These are phyloP conservation scores for Penicillium silybi DNA, from an alignment of 495 filamentous ascomycete genomes.

Conservation along the genomic window DNA sequence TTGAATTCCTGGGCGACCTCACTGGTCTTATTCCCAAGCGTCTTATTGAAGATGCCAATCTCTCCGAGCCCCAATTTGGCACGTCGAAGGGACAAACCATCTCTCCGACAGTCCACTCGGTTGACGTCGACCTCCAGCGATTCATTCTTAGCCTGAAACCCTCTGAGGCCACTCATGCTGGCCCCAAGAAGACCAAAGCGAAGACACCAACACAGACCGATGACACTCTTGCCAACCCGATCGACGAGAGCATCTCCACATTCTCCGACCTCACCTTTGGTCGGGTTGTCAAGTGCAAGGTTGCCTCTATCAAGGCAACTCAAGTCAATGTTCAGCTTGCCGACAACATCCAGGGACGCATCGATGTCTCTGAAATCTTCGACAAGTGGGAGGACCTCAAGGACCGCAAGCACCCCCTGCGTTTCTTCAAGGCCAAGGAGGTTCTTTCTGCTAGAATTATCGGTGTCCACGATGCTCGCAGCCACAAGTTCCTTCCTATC, in stretches of 20 bases:
- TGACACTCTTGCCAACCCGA: constrained; percentile 54
- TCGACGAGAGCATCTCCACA: constrained; percentile 62
- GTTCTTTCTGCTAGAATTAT: constrained; percentile 71
- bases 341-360: constrained; percentile 84
- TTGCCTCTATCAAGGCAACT: constrained; percentile 77
- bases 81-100: constrained; percentile 69
- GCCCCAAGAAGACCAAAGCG: constrained; percentile 28
- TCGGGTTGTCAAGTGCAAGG: constrained; percentile 70
- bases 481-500: constrained; percentile 88
- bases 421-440: constrained; percentile 65
- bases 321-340: constrained; percentile 89
- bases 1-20: constrained; percentile 75
- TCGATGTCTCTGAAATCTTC: constrained; percentile 86
- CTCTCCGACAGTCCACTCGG: constrained; percentile 60
- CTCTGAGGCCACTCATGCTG: constrained; percentile 28
- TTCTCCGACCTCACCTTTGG: constrained; percentile 71
- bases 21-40: constrained; percentile 74
- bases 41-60: constrained; percentile 63
- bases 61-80: constrained; percentile 68
- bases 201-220: constrained; percentile 28
- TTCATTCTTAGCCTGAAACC: constrained; percentile 63
- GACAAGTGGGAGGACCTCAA: constrained; percentile 82
- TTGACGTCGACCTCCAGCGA: constrained; percentile 55
- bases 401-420: constrained; percentile 73
- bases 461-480: constrained; percentile 84